These are phyloP conservation scores for Chenopodium album DNA, from an alignment of 148 eudicot genomes.

Conservation along the genomic window DNA sequence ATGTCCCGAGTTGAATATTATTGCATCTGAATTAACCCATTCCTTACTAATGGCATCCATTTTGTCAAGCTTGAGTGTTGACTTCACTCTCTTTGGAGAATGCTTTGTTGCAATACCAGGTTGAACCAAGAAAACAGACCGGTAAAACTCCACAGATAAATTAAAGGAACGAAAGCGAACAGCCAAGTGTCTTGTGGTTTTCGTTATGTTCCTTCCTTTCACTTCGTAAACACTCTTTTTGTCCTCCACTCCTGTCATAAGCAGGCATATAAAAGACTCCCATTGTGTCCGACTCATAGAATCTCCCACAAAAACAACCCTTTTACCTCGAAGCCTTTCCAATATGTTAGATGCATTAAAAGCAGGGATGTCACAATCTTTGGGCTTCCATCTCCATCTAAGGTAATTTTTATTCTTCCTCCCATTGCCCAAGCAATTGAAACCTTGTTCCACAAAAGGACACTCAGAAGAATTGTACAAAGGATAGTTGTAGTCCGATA, in stretches of 20 bases:
- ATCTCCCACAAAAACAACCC: constrained; percentile 75
- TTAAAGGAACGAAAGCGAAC: constrained; percentile 56
- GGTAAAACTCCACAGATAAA: constrained; percentile 56
- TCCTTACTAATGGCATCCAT: constrained; percentile 56
- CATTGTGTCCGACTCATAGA: constrained; percentile 75
- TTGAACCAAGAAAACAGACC: constrained; percentile 64
- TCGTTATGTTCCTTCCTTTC: constrained; percentile 52
- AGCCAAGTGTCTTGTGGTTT: constrained; percentile 50
- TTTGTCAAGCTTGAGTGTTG: constrained; percentile 53
- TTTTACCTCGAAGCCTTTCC: constrained; percentile 48
- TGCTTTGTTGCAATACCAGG: constrained; percentile 46
- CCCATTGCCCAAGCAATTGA: constrained; percentile 68
- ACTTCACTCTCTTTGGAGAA: constrained; percentile 59
- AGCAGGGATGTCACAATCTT: constrained; percentile 43
- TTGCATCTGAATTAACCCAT: constrained; percentile 60
- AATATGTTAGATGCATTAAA: constrained; percentile 40
- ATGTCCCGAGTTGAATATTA: constrained; percentile 68
- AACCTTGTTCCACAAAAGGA: constrained; percentile 60
- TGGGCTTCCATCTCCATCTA: constrained; percentile 68
- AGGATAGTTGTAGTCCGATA: constrained; percentile 47
- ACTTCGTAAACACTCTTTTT: constrained; percentile 60
- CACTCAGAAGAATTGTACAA: constrained; percentile 61
- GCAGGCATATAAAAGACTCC: constrained; percentile 69
- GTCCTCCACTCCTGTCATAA: constrained; percentile 68
- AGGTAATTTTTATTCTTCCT: constrained; percentile 49